Conservation (phyloP, 2,329 filamentous ascomycete species). For the Ophiostoma sp. region DNA sequence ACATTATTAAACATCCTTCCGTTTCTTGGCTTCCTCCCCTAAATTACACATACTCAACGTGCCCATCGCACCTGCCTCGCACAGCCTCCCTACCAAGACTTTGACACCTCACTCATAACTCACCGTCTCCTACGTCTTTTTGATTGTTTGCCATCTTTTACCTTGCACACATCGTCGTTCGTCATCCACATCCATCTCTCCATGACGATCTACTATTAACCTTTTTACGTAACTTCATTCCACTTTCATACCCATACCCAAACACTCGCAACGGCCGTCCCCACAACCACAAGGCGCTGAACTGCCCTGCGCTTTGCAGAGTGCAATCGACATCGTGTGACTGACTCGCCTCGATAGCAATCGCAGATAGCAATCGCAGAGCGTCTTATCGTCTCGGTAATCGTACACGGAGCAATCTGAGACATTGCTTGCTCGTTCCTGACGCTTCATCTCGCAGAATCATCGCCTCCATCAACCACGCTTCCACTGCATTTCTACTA, state of each 20-base stretch:
- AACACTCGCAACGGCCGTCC: neutral
- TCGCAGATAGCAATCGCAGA: neutral
- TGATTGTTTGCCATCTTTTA: neutral
- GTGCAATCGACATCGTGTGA: neutral
- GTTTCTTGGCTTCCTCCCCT: neutral
- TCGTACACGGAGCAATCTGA: conserved; percentile 1
- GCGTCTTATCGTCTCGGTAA: neutral
- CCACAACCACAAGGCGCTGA: neutral
- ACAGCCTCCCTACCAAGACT: neutral
- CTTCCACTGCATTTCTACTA: neutral
- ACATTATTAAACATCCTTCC: neutral
- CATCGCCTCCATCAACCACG: neutral
- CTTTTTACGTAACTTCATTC: conserved; percentile 1
- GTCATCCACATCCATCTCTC: neutral
- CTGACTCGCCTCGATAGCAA: neutral
- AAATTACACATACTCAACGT: neutral
- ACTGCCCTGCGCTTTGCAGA: neutral
- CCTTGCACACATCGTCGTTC: neutral
- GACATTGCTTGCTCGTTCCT: neutral
- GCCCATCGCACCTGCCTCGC: neutral
- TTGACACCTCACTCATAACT: neutral
- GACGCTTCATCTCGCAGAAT: neutral
- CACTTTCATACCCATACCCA: neutral
- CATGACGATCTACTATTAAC: neutral
- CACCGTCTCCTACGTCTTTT: neutral